These are phyloP conservation scores for Crepidotus variabilis DNA, from an alignment of 768 basidiomycete genomes.

Conservation along the genomic window DNA sequence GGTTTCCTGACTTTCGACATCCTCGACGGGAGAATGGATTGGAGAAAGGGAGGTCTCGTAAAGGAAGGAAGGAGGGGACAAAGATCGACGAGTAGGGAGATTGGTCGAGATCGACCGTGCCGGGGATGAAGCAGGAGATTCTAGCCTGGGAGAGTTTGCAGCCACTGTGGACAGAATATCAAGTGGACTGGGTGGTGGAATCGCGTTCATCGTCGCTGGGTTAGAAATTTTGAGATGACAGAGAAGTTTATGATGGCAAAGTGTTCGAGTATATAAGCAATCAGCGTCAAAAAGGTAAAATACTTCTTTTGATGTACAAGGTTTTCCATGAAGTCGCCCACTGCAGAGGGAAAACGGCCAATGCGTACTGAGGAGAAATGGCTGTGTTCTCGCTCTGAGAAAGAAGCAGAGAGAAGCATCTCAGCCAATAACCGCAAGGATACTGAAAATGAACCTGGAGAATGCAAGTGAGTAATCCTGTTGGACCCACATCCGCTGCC, in stretches of 20 bases:
- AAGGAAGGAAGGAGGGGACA: not conserved
- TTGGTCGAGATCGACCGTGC: not conserved
- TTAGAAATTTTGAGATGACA: not conserved
- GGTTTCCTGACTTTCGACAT: not conserved
- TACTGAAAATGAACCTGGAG: not conserved
- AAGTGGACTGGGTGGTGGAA: not conserved
- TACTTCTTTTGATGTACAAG: too few relatives aligned
- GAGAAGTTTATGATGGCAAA: too few relatives aligned
- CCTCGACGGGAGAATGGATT: not conserved
- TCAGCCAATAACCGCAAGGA: too few relatives aligned
- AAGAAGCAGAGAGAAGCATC: not conserved
- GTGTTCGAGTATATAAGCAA: too few relatives aligned
- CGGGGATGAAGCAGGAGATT: not conserved
- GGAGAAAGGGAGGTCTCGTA: not conserved
- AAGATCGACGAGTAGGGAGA: not conserved
- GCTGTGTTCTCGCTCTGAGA: not conserved
- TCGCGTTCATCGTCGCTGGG: not conserved
- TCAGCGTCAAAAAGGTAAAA: too few relatives aligned
- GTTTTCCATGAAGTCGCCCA: too few relatives aligned
- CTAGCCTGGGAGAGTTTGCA: not conserved
- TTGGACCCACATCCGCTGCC: not conserved
- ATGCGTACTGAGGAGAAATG: not conserved
- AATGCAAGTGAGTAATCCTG: too few relatives aligned
- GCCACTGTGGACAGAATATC: not conserved
- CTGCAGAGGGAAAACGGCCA: not conserved